Conservation (phyloP, 768 basidiomycete genomes). For the Amanita pallidorosea region DNA sequence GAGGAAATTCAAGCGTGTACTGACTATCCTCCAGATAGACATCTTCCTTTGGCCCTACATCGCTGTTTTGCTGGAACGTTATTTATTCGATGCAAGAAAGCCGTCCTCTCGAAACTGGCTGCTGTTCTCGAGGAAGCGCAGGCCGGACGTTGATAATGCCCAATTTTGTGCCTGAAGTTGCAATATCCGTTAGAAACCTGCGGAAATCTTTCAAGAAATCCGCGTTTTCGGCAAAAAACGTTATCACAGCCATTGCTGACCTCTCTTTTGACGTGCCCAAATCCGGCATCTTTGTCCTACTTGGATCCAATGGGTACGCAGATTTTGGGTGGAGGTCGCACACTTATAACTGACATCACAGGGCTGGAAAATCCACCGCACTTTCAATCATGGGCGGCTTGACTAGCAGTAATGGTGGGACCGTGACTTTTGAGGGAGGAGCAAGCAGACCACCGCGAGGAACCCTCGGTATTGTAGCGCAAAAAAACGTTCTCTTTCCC, state of each 20-base stretch:
- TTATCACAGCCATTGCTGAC: slow-evolving; percentile 53
- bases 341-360: slow-evolving; percentile 15
- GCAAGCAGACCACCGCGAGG: slow-evolving; percentile 45
- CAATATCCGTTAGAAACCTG: slow-evolving; percentile 53
- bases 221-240: slow-evolving; percentile 32
- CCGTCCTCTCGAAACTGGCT: slow-evolving; percentile 11
- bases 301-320: slow-evolving; percentile 60
- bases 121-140: slow-evolving; percentile 14
- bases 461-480: slow-evolving; percentile 66
- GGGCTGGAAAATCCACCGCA: slow-evolving; percentile 70
- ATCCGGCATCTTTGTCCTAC: slow-evolving; percentile 64
- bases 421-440: slow-evolving; percentile 45
- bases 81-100: slow-evolving; percentile 49
- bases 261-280: slow-evolving; percentile 63
- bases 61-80: slow-evolving; percentile 46
- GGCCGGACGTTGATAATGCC: slow-evolving; percentile 5
- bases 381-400: slow-evolving; percentile 60
- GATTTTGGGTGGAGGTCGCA: neutral
- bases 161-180: slow-evolving; percentile 27
- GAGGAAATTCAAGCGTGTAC: neutral
- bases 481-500: slow-evolving; percentile 76
- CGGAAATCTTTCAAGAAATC: slow-evolving; percentile 48
- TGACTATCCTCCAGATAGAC: slow-evolving; percentile 35
- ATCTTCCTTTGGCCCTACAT: slow-evolving; percentile 69
- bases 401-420: slow-evolving; percentile 45